Base-by-base conservation (phyloP, 495 filamentous ascomycete genomes). In the Penicillium paxilli region DNA sequence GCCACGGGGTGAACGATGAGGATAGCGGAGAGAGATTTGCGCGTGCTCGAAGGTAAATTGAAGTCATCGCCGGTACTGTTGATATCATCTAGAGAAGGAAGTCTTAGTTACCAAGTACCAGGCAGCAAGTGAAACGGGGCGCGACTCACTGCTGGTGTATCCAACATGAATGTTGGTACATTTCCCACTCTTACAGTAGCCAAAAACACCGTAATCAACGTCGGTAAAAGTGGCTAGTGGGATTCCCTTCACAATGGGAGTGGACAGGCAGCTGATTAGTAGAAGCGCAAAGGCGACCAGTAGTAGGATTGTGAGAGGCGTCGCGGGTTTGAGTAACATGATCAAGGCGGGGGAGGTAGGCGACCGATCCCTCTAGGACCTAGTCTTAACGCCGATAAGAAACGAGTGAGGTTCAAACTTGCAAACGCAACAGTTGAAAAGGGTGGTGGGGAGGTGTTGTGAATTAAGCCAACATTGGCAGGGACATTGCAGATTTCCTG, bases 1-100 rank as follows among this genome's bases (percentile, higher is more conserved):
- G 94, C 93, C 51, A 98, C 80, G 1, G 93, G 93, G 67, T 98
- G 93, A 17, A 98, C 84, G 52, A 98, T 87, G 51, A 98, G 82
- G 49, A 98, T 91, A 17, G 89, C 80, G 12, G 94, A 93, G n/a
- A 98, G 83, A 28, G 89, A 92, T 56, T 85, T 83, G 44, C 95
- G 89, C 17, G 92, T 86, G 25, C 68, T 66, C 1, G 82, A 76
- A 10, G 90, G 86, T 11, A 98, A 83, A 52, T 89, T 83, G 74
- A 96, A 97, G 55, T 85, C 67, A 58, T 71, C 64, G 26, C 72
- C 70, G 41, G 70, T 65, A 48, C 65, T 70, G 30, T 57, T 70
- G 63, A 81, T 68, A 54, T 74, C 69, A 55, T 69, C 74, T 77
- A 46, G 35, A 44, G 11, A 22, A 22, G 22, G n/a, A 47, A 38